phyloP scores from a whole-genome alignment of 2,329 filamentous ascomycete genomes.

The Paramyrothecium sp. region DNA sequence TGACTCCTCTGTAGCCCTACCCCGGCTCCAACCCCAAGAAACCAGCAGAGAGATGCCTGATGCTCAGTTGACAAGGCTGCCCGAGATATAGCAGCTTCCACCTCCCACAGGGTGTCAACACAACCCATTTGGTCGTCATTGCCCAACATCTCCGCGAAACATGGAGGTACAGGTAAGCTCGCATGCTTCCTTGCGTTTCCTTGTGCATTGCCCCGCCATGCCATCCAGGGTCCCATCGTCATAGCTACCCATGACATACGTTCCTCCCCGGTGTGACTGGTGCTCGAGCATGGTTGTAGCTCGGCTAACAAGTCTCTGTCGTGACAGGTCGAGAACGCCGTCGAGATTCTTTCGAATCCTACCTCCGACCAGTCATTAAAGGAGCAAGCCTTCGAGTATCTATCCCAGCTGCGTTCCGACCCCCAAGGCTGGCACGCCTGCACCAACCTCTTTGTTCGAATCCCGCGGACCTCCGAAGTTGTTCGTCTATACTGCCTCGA shows the following conservation, averaged over 20 bases:
- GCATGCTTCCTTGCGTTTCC: slow-evolving; percentile 11
- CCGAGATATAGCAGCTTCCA: slow-evolving; percentile 41
- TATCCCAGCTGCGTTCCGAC: slow-evolving; percentile 75
- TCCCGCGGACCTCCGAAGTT: slow-evolving; percentile 74
- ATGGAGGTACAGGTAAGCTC: slow-evolving; percentile 49
- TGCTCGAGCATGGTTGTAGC: slow-evolving; percentile 7
- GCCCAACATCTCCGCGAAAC: slow-evolving; percentile 22
- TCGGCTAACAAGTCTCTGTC: slow-evolving; percentile 13
- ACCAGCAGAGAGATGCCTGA: slow-evolving; percentile 33
- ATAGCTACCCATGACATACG: neutral
- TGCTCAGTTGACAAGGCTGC: slow-evolving; percentile 39
- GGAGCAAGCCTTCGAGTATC: slow-evolving; percentile 78
- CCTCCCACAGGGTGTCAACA: slow-evolving; percentile 4
- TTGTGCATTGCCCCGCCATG: slow-evolving; percentile 23
- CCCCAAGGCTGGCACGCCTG: slow-evolving; percentile 89
- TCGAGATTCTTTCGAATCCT: slow-evolving; percentile 89
- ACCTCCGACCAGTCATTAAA: slow-evolving; percentile 73
- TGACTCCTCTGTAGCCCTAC: slow-evolving; percentile 40
- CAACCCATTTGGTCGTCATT: too few species aligned
- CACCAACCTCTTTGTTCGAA: slow-evolving; percentile 78
- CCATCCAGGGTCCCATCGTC: slow-evolving; percentile 4
- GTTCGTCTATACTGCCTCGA: slow-evolving; percentile 88
- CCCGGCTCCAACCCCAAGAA: slow-evolving; percentile 26
- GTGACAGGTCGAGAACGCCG: slow-evolving; percentile 83
- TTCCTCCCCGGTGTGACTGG: neutral